Evolutionary conservation across 2,329 filamentous ascomycete genomes (phyloP).

Genomic region (Pseudogymnoascus pannorum): DNA sequence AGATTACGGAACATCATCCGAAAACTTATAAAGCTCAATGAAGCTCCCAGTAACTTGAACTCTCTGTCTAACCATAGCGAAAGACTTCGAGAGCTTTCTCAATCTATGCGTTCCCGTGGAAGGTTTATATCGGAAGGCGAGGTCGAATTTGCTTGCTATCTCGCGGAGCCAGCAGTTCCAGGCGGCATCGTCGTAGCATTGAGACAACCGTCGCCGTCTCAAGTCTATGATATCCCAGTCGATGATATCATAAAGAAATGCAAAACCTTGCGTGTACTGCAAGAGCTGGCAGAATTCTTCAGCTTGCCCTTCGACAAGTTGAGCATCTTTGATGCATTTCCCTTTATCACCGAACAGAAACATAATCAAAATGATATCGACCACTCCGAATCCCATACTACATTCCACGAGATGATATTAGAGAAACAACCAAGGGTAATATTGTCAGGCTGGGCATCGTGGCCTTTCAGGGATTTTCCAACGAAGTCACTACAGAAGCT

Average conservation of each 20-base stretch:
- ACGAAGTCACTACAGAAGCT: too few species aligned
- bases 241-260: not conserved
- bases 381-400: too few species aligned
- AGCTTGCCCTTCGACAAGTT: not conserved
- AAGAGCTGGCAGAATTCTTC: not conserved
- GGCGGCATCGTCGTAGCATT: not conserved
- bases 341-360: not conserved
- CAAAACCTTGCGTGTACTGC: not conserved
- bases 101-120: not conserved
- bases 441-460: too few species aligned
- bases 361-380: not conserved
- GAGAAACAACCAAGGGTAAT: too few species aligned
- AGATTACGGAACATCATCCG: slow-evolving; percentile 7
- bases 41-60: slow-evolving; percentile 4
- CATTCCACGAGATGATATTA: too few species aligned
- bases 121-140: not conserved
- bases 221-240: not conserved
- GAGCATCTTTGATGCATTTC: not conserved
- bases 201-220: not conserved
- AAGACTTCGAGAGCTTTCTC: not conserved
- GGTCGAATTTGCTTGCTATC: not conserved
- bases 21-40: slow-evolving; percentile 8
- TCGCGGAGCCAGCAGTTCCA: not conserved
- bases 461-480: too few species aligned
- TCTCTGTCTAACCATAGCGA: not conserved